Base-by-base conservation (phyloP, 2,329 filamentous ascomycete species). In the Fusarium paranaense region DNA sequence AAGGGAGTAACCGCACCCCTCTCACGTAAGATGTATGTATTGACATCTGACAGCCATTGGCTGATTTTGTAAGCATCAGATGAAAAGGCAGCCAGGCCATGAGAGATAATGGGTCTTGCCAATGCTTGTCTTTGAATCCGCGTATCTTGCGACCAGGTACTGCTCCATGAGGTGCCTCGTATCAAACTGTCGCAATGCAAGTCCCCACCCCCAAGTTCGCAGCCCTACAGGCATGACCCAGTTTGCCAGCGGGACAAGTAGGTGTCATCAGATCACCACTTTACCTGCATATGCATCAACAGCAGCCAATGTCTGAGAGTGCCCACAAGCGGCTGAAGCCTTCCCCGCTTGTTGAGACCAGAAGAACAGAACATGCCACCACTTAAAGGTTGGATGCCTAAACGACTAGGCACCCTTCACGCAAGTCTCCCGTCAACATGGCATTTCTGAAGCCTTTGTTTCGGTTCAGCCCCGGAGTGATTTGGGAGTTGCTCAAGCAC, bases 251-350 rank as follows among this genome's bases (percentile, higher is more conserved):
- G 11, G 3, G 22, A 50, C 45, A 18, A 50, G 45, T 8, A 50
- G 7, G 2, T 18, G 22, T 27, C 45, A 27, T 50, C 45, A 50
- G 45, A 50, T 27, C 45, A 50, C 45, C 22, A 50, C 45, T 27
- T 50, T 45, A 40, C 54, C 47, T 68, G 62, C 66, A 66, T 68
- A 66, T 68, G 66, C 56, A 56, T 66, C 22, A 27, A 13, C 11
- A 20, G 11, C 35, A 62, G 1, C 25, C 45, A 50, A 47, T 66
- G 35, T 38, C 62, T 27, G 22, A 18, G 40, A 50, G 22, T 16
- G 13, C 14, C 14, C 42, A 27, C 22, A 9, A 27, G 38, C 32
- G 59, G 64, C 59, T 64, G 59, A 47, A 20, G 9, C 10, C 22
- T 56, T 14, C 11, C n/a, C 25, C 14, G 25, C 59, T 45, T 25